Evolutionary conservation across 768 basidiomycete genomes (phyloP), one percentile per base, ranked within the genome.

Genomic region (Termitomyces sp.): DNA sequence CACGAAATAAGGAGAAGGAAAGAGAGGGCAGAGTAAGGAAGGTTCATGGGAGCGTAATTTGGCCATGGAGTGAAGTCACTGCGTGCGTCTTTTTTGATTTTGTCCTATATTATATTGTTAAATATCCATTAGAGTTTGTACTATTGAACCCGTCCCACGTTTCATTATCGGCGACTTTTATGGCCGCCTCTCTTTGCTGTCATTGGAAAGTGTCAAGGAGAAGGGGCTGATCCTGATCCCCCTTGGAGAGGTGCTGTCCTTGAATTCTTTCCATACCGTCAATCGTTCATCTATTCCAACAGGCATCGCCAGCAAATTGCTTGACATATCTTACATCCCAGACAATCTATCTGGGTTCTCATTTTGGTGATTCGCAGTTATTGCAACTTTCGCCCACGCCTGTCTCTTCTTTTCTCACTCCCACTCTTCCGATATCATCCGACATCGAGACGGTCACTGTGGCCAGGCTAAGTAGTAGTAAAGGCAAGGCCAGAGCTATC

Each of bases 351-450:
- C 74, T 94, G 22, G 90, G 92, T 18, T 94, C 93, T 6, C 88
- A 92, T 62, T 74, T 81, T 16, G 92, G 91, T 18, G 86, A 94
- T 67, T 88, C 92, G 1, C 90, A 93, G 61, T 71, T 95, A 10
- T 63, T 94, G 2, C 77, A 80, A 51, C 80, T 96, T 55, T 79
- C 74, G 12, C 62, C 71, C 36, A 72, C 70, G 1, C 80, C 86
- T 0, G 60, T 74, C n/a, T 74, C 77, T 8, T 67, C 70, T 13
- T 61, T 72, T 10, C 71, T 74, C 16, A 53, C 64, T 3, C 76
- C 77, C 1, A 83, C 82, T 0, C 70, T 89, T 22, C 75, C 79
- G 5, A 79, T 88, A 20, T 79, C 84, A 9, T 50, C 66, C 9
- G 77, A 79, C 1, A 66, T 90, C 46, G 68, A 68, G 18, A 78